Base-by-base conservation (phyloP, 2,329 filamentous ascomycete species). In the Shiraia sp. region DNA sequence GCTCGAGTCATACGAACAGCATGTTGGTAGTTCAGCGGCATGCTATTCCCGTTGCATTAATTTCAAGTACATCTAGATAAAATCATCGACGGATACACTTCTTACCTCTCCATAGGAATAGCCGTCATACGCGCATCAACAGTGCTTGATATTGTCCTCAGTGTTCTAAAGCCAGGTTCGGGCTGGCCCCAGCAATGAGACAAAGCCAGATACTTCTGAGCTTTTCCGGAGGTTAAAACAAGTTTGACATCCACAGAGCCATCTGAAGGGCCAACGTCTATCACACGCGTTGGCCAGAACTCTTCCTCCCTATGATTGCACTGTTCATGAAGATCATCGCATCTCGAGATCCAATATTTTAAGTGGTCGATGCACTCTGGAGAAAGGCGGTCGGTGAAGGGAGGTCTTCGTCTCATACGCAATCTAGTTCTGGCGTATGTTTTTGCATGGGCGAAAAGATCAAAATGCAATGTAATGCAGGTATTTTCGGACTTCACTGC, bases 21-120 rank as follows among this genome's bases (percentile, higher is more conserved):
- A 16, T 48, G 15, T 23, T 44, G 40, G 19, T 36, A 40, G 13
- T 42, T 48, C 14, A 32, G 31, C 15, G 34, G 26, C 14, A 42
- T 28, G 26, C 26, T 28, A 14, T n/a, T 28, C 26, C n/a, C 14
- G 26, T 28, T 28, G 12, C n/a, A 14, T 28, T 10, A 14, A 28
- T 28, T 15, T 8, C 15, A 22, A n/a, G n/a, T n/a, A n/a, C n/a
- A n/a, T n/a, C n/a, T n/a, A 16, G 12, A 32, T 15, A 12, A 16
- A 15, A 22, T 16, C 12, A 32, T 15, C 5, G 10, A 16, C 14
- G 12, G 15, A 15, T 22, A 15, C 10, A 10, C 12, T 32, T 12
- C 12, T 32, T 32, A 32, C 30, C 30, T 32, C 6, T 26, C 25
- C 29, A 29, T 13, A n/a, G 36, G 36, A 22, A 40, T 40, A 38